Evolutionary conservation across 2,329 filamentous ascomycete species (phyloP).

Genomic region (Zarea fungicola): DNA sequence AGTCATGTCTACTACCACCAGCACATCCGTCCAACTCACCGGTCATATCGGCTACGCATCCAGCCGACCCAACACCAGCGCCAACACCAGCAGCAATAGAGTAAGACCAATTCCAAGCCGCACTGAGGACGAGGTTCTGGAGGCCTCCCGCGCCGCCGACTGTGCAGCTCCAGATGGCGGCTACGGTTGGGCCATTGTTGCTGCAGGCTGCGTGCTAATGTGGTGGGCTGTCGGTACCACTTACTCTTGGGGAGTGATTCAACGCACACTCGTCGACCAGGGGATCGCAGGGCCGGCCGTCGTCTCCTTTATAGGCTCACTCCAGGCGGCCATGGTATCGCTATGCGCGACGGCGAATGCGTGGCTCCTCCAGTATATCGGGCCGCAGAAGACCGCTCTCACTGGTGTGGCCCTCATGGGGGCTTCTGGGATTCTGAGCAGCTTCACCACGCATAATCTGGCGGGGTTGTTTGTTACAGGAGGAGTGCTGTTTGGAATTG

Average conservation of each 20-base stretch:
- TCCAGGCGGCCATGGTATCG: constrained; percentile 45
- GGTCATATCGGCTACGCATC: constrained; percentile 2
- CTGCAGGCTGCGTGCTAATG: constrained; percentile 42
- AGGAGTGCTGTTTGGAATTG: constrained; percentile 28
- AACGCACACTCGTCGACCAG: constrained; percentile 48
- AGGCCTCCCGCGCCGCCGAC: constrained; percentile 40
- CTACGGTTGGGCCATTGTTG: constrained; percentile 52
- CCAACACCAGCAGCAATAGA: not conserved
- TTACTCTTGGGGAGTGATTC: constrained; percentile 57
- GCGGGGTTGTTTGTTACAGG: constrained; percentile 30
- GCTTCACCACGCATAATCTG: constrained; percentile 30
- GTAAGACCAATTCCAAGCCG: not conserved
- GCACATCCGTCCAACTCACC: constrained; percentile 4
- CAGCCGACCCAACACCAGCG: not conserved
- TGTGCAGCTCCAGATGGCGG: constrained; percentile 47
- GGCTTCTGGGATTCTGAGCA: constrained; percentile 40
- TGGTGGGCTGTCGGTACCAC: constrained; percentile 54
- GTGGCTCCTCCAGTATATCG: constrained; percentile 44
- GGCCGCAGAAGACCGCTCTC: constrained; percentile 40
- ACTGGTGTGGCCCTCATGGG: constrained; percentile 47
- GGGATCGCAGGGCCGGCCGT: constrained; percentile 44
- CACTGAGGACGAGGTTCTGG: constrained; percentile 24
- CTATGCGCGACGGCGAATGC: constrained; percentile 48
- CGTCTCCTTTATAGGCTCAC: constrained; percentile 53
- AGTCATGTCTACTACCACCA: constrained; percentile 7